phyloP scores from a whole-genome alignment of 441 rosid species.

The Isatis lusitanica region DNA sequence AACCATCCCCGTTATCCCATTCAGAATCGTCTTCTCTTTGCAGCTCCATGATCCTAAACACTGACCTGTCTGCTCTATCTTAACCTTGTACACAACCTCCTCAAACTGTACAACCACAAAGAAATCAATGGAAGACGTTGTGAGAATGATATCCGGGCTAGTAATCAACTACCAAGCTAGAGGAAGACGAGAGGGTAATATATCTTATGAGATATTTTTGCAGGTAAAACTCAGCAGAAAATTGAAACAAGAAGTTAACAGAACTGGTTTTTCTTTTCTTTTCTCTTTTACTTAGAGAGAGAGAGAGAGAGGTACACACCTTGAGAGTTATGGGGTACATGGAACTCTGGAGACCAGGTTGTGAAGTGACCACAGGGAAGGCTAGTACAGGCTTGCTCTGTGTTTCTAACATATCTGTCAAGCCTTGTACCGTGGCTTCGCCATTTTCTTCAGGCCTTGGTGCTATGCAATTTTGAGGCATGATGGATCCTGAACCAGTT shows the following conservation, averaged over 20 bases:
- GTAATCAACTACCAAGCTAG: background rate
- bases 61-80: constrained; percentile 51
- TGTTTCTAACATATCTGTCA: constrained; percentile 47
- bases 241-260: background rate
- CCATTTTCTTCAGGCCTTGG: constrained; percentile 48
- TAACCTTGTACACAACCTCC: constrained; percentile 83
- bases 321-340: constrained; percentile 69
- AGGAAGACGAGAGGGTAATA: background rate
- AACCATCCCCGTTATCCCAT: constrained; percentile 79
- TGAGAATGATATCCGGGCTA: constrained; percentile 1
- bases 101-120: constrained; percentile 65
- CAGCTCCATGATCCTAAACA: constrained; percentile 60
- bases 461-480: constrained; percentile 50
- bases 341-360: constrained; percentile 46
- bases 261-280: background rate
- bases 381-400: constrained; percentile 47
- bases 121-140: background rate
- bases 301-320: constrained; percentile 43
- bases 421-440: constrained; percentile 40
- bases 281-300: background rate
- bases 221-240: constrained; percentile 9
- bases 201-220: constrained; percentile 1
- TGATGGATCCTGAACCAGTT: constrained; percentile 33
- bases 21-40: constrained; percentile 73
- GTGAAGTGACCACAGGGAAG: constrained; percentile 48